Evolutionary conservation across 2,329 filamentous ascomycete species (phyloP), one percentile per base, ranked within the genome.

Genomic region (Fusarium equiseti): DNA sequence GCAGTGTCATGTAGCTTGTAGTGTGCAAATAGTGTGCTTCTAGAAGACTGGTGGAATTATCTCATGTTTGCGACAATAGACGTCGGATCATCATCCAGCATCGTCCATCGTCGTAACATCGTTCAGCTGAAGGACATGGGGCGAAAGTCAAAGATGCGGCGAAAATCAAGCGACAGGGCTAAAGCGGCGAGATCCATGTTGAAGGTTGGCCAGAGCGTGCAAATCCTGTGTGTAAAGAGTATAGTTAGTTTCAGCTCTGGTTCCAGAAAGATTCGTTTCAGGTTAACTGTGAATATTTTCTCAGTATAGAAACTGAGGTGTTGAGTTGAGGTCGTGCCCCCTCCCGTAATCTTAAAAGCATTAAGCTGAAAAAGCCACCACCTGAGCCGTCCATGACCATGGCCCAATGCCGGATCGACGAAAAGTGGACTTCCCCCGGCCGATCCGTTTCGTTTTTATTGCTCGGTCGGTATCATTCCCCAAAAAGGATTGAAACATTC

Each of bases 181-280:
- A 38, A 8, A 22, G 10, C n/a, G 2, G 22, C 50, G 31, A 57
- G 18, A 35, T 27, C 32, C 29, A 8, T 29, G 43, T 40, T 9
- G 38, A 54, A 40, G 32, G 59, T 27, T 46, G 40, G 55, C n/a
- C 38, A 52, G 18, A 38, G 16, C 31, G 20, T 42, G 64, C 40
- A 63, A 46, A 63, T 42, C 63, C 29, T 40, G 8, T 6, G 46
- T 63, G 6, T 20, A 61, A 44, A 60, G 2, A 40, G 64, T 24
- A 67, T 67, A 67, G 57, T 40, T 29, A 44, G 63, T 67, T 63
- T 67, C 64, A 67, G 40, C 48, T 38, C 50, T 40, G 22, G 64
- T 67, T 63, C 49, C 64, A 67, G 40, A 63, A 56, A 67, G 22
- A 63, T n/a, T 57, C 51, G 64, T 67, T 67, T 67, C 64, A 67